Conservation (phyloP, 345 rosid species). For the Stellera chamaejasme region DNA sequence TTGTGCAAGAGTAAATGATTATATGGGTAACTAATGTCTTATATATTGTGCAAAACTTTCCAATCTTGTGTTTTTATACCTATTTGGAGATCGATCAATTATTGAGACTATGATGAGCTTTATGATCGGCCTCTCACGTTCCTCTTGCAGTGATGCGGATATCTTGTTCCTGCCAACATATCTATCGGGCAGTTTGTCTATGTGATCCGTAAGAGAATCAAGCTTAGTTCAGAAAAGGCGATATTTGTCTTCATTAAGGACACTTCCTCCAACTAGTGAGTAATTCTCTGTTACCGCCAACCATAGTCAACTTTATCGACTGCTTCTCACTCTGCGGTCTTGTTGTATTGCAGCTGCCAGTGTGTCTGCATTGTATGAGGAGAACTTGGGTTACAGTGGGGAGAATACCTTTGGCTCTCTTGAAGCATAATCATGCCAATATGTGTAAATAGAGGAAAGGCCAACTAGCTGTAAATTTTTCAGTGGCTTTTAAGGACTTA, state of each 20-base stretch:
- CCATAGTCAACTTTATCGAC: background rate
- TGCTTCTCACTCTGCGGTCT: conserved; percentile 1
- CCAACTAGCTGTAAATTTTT: conserved; percentile 26
- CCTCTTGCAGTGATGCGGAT: background rate
- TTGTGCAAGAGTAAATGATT: no score
- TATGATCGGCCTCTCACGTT: no score
- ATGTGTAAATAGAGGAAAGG: conserved; percentile 18
- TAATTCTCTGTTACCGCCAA: no score
- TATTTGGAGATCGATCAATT: background rate
- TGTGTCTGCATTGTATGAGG: conserved; percentile 16
- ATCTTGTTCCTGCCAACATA: conserved; percentile 18
- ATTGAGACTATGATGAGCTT: no score
- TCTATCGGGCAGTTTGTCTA: conserved; percentile 22
- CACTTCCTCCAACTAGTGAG: conserved; percentile 18
- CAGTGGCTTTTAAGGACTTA: conserved; percentile 1
- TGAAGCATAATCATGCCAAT: conserved; percentile 6
- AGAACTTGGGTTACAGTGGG: conserved; percentile 19
- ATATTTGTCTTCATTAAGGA: conserved; percentile 19
- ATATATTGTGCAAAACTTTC: no score
- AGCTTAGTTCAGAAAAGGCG: conserved; percentile 20
- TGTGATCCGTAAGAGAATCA: conserved; percentile 17
- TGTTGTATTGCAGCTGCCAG: background rate
- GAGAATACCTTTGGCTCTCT: conserved; percentile 22
- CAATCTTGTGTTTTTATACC: background rate
- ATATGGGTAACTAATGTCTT: no score